A percentile compares a stretch with the other conserved stretches of the same genome.
Evolutionary conservation across 805 yeast species (phyloP).

Genomic region (Saturnispora besseyi): DNA sequence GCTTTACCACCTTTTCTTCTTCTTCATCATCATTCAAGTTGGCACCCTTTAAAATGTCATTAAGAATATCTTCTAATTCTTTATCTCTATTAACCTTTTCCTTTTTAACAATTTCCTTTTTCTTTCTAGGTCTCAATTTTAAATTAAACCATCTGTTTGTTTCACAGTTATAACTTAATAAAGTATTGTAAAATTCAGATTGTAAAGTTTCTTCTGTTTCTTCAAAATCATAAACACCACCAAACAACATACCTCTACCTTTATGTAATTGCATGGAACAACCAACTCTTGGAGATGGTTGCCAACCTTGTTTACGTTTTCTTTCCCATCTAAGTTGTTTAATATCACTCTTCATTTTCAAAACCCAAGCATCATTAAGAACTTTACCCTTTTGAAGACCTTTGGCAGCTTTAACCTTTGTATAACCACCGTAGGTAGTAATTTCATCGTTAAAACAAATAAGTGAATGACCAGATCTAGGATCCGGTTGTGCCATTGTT

Average conservation of each 20-base stretch:
- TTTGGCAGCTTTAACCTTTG: conserved; percentile 83
- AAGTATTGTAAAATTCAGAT: conserved; percentile 72
- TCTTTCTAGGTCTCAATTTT: conserved; percentile 51
- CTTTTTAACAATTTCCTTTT: conserved; percentile 34
- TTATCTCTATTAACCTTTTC: conserved; percentile 56
- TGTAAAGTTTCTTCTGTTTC: conserved; percentile 91
- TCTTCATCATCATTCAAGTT: conserved; percentile 44
- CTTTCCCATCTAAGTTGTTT: conserved; percentile 79
- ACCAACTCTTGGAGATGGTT: conserved; percentile 92
- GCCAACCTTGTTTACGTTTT: conserved; percentile 79
- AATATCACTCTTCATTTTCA: conserved; percentile 81
- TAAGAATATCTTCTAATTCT: conserved; percentile 75
- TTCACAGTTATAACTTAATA: conserved; percentile 77
- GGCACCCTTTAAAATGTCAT: conserved; percentile 65
- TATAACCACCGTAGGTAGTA: conserved; percentile 84
- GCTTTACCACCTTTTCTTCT: neutral
- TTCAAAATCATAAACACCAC: conserved; percentile 91
- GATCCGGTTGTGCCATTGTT: conserved; percentile 74
- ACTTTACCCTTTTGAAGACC: conserved; percentile 89
- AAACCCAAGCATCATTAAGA: conserved; percentile 73
- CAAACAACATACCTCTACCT: conserved; percentile 87
- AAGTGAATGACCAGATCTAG: conserved; percentile 88
- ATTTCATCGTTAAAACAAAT: conserved; percentile 66
- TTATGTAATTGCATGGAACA: conserved; percentile 82
- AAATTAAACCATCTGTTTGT: conserved; percentile 82